Conservation (phyloP, 192 early-diverging fungal species). For the Chytriomyces hyalinus region DNA sequence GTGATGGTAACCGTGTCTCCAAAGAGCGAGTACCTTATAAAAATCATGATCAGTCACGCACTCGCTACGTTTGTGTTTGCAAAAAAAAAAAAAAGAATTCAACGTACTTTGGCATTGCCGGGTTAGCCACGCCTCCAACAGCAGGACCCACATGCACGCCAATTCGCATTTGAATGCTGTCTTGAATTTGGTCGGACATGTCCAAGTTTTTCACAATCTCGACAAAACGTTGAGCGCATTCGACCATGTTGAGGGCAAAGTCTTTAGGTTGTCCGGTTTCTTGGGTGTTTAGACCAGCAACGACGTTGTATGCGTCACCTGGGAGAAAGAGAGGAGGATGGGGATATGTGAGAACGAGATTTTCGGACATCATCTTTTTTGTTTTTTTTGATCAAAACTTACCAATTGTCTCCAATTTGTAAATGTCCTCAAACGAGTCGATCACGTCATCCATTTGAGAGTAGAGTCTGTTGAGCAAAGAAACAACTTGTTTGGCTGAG, state of each 20-base stretch:
- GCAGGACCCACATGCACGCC: constrained; percentile 54
- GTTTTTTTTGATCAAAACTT: background rate
- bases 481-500: constrained; percentile 48
- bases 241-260: constrained; percentile 45
- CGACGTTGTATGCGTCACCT: constrained; percentile 54
- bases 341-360: background rate
- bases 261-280: constrained; percentile 26
- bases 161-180: constrained; percentile 48
- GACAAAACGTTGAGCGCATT: constrained; percentile 50
- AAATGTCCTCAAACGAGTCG: constrained; percentile 50
- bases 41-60: too few relatives aligned
- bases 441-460: constrained; percentile 49
- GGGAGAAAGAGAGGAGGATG: background rate
- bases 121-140: constrained; percentile 53
- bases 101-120: constrained; percentile 55
- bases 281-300: constrained; percentile 48
- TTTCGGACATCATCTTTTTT: too few relatives aligned
- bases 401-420: constrained; percentile 56
- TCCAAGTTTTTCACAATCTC: constrained; percentile 47
- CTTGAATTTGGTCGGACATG: constrained; percentile 52
- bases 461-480: constrained; percentile 54
- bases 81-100: background rate
- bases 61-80: too few relatives aligned
- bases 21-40: constrained; percentile 39
- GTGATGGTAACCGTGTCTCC: constrained; percentile 54